phyloP scores from a whole-genome alignment of 2,329 filamentous ascomycete species.

The Exserohilum rostratum region DNA sequence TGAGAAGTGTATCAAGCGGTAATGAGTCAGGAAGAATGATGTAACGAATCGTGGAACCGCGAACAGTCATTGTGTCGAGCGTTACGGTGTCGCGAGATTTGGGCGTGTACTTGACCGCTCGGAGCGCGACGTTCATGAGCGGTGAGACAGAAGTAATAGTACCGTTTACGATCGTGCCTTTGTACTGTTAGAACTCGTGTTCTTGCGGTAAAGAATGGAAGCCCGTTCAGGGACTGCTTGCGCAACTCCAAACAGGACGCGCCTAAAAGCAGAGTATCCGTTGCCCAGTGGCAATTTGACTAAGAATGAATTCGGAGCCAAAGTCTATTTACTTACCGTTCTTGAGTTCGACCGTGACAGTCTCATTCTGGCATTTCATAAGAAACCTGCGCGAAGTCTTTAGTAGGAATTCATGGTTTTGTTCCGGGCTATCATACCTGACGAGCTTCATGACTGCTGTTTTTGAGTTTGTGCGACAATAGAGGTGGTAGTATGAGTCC shows the following conservation, averaged over 20 bases:
- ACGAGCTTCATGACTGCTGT: constrained; percentile 45
- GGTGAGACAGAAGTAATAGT: constrained; percentile 96
- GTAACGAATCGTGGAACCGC: constrained; percentile 94
- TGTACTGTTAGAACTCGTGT: constrained; percentile 1
- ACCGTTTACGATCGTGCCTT: constrained; percentile 93
- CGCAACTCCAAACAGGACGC: constrained; percentile 1
- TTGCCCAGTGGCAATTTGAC: background rate
- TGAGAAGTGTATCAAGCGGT: constrained; percentile 90
- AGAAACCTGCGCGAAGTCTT: constrained; percentile 71
- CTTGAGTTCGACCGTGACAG: constrained; percentile 97
- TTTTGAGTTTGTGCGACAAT: background rate
- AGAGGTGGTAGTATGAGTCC: background rate
- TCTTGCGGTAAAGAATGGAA: background rate
- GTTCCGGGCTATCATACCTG: constrained; percentile 27
- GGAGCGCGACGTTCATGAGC: constrained; percentile 97
- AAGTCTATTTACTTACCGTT: constrained; percentile 70
- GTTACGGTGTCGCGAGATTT: constrained; percentile 85
- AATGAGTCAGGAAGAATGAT: constrained; percentile 95
- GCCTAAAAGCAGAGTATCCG: background rate
- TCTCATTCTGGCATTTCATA: constrained; percentile 99
- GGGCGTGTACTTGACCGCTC: constrained; percentile 94
- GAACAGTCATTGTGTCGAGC: constrained; percentile 95
- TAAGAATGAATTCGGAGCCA: background rate
- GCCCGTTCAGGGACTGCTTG: background rate
- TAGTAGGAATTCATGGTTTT: constrained; percentile 19